Evolutionary conservation across 2,329 filamentous ascomycete genomes (phyloP).

Genomic region (Clarireedia monteithiana): DNA sequence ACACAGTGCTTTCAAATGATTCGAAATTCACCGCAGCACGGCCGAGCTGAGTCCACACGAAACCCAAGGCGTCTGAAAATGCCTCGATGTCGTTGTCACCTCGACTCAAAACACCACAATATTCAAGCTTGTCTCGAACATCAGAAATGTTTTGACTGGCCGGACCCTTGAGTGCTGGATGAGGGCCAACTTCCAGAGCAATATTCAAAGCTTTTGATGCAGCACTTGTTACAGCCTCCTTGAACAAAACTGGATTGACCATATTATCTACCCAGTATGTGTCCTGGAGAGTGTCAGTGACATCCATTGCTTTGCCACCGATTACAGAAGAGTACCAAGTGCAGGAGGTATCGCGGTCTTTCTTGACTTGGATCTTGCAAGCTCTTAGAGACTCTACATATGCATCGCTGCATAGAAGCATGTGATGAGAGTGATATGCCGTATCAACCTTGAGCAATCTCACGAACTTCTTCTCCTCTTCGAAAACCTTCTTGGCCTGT

Average conservation of each 20-base stretch:
- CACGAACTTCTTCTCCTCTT: conserved; percentile 14
- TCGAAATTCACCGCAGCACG: background rate
- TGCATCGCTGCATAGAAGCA: conserved; percentile 1
- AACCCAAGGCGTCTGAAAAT: conserved; percentile 16
- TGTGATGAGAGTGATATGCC: conserved; percentile 23
- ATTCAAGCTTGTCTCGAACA: background rate
- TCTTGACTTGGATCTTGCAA: background rate
- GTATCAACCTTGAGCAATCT: conserved; percentile 13
- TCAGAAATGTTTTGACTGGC: conserved; percentile 13
- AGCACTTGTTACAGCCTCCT: conserved; percentile 29
- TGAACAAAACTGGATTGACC: conserved; percentile 34
- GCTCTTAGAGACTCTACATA: conserved; percentile 6
- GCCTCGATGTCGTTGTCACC: conserved; percentile 13
- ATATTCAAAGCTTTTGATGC: conserved; percentile 9
- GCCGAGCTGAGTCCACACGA: background rate
- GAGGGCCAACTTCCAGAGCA: conserved; percentile 20
- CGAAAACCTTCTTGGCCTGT: conserved; percentile 4
- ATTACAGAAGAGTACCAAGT: conserved; percentile 29
- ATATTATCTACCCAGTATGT: conserved; percentile 33
- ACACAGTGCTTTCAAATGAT: background rate
- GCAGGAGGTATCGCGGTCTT: too few species aligned
- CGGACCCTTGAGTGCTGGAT: conserved; percentile 19
- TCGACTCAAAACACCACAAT: conserved; percentile 13
- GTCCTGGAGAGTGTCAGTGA: conserved; percentile 4
- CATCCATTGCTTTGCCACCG: background rate